Conservation (phyloP, 495 filamentous ascomycete genomes). For the Tuber melanosporum region DNA sequence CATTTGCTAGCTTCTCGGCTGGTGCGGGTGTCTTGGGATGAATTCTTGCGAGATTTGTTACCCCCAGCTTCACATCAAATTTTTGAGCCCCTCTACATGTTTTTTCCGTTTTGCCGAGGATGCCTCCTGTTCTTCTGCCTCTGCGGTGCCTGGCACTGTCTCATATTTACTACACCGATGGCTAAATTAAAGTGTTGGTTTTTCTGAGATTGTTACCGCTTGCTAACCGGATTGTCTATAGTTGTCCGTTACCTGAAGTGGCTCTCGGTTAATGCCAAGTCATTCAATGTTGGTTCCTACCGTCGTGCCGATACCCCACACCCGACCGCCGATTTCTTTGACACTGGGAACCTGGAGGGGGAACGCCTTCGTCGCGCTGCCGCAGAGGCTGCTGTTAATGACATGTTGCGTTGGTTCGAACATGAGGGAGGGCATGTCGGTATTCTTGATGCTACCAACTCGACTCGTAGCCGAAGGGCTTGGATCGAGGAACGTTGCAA, state of each 20-base stretch:
- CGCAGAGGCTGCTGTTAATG: slow-evolving; percentile 77
- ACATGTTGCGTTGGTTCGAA: slow-evolving; percentile 89
- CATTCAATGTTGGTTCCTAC: slow-evolving; percentile 96
- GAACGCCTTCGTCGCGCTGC: slow-evolving; percentile 81
- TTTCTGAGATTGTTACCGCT: background rate
- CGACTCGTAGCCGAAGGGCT: slow-evolving; percentile 74
- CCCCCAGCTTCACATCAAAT: background rate
- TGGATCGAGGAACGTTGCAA: slow-evolving; percentile 79
- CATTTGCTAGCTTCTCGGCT: background rate
- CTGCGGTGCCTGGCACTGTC: background rate
- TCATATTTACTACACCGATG: slow-evolving; percentile 5
- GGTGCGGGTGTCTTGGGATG: background rate
- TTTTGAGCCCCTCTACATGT: background rate
- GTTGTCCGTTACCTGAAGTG: slow-evolving; percentile 92
- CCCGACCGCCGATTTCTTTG: slow-evolving; percentile 87
- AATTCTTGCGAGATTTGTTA: background rate
- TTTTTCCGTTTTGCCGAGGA: background rate
- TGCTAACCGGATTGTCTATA: slow-evolving; percentile 42
- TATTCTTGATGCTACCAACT: slow-evolving; percentile 82
- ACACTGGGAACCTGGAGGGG: slow-evolving; percentile 75
- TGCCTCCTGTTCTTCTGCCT: background rate
- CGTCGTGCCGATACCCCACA: slow-evolving; percentile 79
- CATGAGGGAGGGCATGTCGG: slow-evolving; percentile 67
- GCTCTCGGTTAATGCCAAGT: slow-evolving; percentile 85
- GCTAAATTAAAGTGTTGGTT: slow-evolving; percentile 13